A percentile compares a stretch with the other conserved stretches of the same genome.
Evolutionary conservation across 441 rosid genomes (phyloP).

Genomic region (Erodium texanum): DNA sequence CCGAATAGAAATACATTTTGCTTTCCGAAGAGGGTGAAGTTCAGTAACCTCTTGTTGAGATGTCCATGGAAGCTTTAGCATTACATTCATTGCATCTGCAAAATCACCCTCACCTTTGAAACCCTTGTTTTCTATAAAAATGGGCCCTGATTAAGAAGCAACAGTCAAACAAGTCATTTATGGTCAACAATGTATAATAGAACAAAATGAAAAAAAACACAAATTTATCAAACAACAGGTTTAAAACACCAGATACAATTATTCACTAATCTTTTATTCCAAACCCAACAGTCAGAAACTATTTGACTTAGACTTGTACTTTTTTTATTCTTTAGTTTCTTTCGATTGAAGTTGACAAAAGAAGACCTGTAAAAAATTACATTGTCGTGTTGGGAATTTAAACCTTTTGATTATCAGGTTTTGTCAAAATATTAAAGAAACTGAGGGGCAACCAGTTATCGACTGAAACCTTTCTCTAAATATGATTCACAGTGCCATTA

Average conservation of each 20-base stretch:
- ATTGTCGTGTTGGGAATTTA: neutral
- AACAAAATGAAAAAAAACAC: constrained; percentile 1
- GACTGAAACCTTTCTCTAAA: neutral
- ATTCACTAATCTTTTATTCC: constrained; percentile 1
- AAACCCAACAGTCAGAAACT: neutral
- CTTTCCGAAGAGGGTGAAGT: constrained; percentile 39
- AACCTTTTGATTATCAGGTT: neutral
- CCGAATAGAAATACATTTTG: constrained; percentile 61
- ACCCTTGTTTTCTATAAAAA: constrained; percentile 36
- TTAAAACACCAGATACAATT: neutral
- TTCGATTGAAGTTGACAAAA: neutral
- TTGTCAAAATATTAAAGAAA: neutral
- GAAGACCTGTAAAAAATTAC: neutral
- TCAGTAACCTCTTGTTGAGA: constrained; percentile 33
- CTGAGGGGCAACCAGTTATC: neutral
- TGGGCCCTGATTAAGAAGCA: constrained; percentile 28
- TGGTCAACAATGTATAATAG: neutral
- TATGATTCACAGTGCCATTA: neutral
- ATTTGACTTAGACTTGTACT: neutral
- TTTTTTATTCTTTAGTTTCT: neutral
- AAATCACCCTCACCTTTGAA: constrained; percentile 31
- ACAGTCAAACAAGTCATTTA: constrained; percentile 7
- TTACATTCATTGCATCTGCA: constrained; percentile 35
- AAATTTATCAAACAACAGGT: neutral
- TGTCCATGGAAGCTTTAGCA: constrained; percentile 87